Conservation (phyloP, 371 early-diverging fungal species). For the Nematocida sp. region DNA sequence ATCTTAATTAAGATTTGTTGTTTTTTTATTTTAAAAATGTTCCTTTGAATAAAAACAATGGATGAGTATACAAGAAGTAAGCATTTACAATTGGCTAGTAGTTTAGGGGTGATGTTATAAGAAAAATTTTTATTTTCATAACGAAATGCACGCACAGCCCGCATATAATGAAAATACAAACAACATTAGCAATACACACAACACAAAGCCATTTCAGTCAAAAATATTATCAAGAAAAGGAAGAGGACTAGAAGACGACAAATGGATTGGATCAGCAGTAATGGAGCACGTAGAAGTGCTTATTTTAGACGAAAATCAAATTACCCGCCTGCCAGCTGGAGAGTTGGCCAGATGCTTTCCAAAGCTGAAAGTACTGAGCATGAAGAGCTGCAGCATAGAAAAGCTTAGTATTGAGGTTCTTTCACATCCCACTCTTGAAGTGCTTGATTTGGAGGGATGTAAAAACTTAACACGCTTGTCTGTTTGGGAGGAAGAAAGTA, state of each 20-base stretch:
- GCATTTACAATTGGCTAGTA: conserved; percentile 2
- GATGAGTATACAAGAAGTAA: not conserved
- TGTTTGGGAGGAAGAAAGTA: not conserved
- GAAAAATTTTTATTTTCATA: conserved; percentile 58
- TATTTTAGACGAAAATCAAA: conserved; percentile 52
- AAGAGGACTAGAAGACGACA: conserved; percentile 27
- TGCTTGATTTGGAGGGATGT: conserved; percentile 35
- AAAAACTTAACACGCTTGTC: conserved; percentile 11
- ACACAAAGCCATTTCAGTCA: conserved; percentile 2
- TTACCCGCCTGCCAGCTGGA: conserved; percentile 24
- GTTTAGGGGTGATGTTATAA: conserved; percentile 34
- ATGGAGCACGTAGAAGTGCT: conserved; percentile 40
- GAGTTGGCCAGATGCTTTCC: conserved; percentile 33
- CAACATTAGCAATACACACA: not conserved
- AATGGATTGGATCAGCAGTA: conserved; percentile 8
- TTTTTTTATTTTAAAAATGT: conserved; percentile 3
- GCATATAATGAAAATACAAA: conserved; percentile 55
- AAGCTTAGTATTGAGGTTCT: conserved; percentile 28
- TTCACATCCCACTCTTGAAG: conserved; percentile 41
- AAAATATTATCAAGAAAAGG: conserved; percentile 51
- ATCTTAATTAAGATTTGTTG: conserved; percentile 7
- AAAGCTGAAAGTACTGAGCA: conserved; percentile 42
- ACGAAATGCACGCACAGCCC: conserved; percentile 56
- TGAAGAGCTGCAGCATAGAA: conserved; percentile 10
- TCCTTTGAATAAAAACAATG: not conserved